Evolutionary conservation across 192 early-diverging fungal genomes (phyloP), one percentile per base, ranked within the genome.

Genomic region (Backusella luteola): DNA sequence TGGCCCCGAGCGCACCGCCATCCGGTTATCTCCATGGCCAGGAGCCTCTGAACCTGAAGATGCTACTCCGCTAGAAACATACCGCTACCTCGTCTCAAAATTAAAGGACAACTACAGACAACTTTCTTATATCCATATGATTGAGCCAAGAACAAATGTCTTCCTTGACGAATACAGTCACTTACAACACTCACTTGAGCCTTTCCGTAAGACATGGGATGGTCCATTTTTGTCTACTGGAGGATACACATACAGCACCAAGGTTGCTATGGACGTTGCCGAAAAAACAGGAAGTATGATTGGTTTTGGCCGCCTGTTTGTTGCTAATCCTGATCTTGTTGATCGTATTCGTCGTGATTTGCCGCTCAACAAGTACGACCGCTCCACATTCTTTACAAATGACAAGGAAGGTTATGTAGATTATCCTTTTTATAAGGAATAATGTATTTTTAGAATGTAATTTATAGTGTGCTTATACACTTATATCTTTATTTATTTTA

Each of bases 111-210:
- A 74, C 2, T 52, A 73, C 29, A 82, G 82, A 32, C 12, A 76
- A 0, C 74, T 84, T 8, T 82, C 82, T n/a, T 84, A 84, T 59
- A 26, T 84, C 7, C 82, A 81, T 49, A 77, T 84, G n/a, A 59
- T 79, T 14, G 83, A 84, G 71, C n/a, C 34, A 21, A 71, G 82
- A 19, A 34, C 66, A 15, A 69, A 77, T 36, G 26, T 66, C 29
- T 90, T 96, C 72, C 94, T 94, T 38, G n/a, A 38, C 1, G 35
- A 34, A 17, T 36, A 34, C n/a, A 36, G 21, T 38, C 35, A 38
- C 14, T 36, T 39, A 26, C 39, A 34, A 19, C 21, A 69, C 3
- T 49, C 35, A 1, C 32, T 82, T 35, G 66, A 67, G 39, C 72
- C 68, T 63, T 81, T 73, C 73, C 71, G 72, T 9, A 52, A 69